These are phyloP conservation scores for Barnettozyma populi DNA, from an alignment of 805 yeast species.

Conservation along the genomic window DNA sequence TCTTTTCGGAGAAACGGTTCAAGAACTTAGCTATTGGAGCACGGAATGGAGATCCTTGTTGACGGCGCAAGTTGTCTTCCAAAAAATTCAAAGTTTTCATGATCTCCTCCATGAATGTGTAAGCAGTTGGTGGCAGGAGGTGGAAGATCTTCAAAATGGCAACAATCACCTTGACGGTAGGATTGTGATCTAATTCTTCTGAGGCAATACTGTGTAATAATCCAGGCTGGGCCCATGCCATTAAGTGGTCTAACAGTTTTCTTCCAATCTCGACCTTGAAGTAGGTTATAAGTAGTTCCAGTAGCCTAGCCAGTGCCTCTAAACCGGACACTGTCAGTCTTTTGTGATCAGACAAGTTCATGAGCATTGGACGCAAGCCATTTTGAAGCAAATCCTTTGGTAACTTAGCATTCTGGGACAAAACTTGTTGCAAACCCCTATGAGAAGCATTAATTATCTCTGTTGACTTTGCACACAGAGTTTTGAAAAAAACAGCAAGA, in stretches of 20 bases:
- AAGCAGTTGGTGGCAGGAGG: constrained; percentile 86
- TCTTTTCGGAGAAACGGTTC: constrained; percentile 73
- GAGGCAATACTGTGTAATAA: constrained; percentile 71
- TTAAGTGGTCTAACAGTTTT: constrained; percentile 84
- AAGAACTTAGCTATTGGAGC: constrained; percentile 84
- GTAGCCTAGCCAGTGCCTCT: constrained; percentile 81
- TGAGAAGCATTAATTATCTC: constrained; percentile 93
- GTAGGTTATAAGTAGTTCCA: constrained; percentile 83
- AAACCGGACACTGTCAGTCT: constrained; percentile 83
- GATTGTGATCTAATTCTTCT: constrained; percentile 74
- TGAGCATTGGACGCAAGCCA: constrained; percentile 90
- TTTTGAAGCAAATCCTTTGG: constrained; percentile 95
- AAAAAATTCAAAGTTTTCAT: constrained; percentile 68
- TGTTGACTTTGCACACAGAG: constrained; percentile 77
- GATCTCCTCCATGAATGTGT: constrained; percentile 83
- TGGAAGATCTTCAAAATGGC: constrained; percentile 91
- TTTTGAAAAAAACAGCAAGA: constrained; percentile 90
- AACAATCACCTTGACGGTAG: constrained; percentile 78
- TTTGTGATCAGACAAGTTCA: constrained; percentile 92
- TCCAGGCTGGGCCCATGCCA: constrained; percentile 91
- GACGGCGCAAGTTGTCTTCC: constrained; percentile 80
- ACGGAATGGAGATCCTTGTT: constrained; percentile 84
- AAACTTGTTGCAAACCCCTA: constrained; percentile 74
- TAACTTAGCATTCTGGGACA: constrained; percentile 78
- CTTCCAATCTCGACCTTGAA: constrained; percentile 96